These are phyloP conservation scores for Allantophomopsis cytisporea DNA, from an alignment of 2,329 filamentous ascomycete genomes.

Conservation along the genomic window DNA sequence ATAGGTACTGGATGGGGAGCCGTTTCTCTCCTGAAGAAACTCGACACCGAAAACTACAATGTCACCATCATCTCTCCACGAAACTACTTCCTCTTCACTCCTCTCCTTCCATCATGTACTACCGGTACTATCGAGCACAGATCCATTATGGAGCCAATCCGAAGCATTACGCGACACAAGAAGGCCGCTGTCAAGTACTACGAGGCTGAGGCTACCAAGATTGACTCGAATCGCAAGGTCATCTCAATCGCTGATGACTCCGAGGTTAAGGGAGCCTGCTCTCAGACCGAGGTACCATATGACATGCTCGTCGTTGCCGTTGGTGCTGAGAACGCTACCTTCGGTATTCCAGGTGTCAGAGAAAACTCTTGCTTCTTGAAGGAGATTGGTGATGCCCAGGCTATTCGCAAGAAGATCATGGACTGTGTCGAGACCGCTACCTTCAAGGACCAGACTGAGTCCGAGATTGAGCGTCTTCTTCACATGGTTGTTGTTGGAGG, in stretches of 20 bases:
- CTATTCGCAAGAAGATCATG: slow-evolving; percentile 98
- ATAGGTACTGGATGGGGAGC: slow-evolving; percentile 92
- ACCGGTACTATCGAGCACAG: slow-evolving; percentile 96
- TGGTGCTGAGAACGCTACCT: slow-evolving; percentile 95
- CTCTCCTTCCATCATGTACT: slow-evolving; percentile 91
- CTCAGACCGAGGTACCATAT: slow-evolving; percentile 81
- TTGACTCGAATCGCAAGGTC: slow-evolving; percentile 83
- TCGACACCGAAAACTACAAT: slow-evolving; percentile 98
- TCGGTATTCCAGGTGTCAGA: slow-evolving; percentile 88
- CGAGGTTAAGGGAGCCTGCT: slow-evolving; percentile 74
- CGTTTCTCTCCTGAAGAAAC: slow-evolving; percentile 92
- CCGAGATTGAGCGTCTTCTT: slow-evolving; percentile 85
- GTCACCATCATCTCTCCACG: slow-evolving; percentile 94
- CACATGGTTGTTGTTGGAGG: slow-evolving; percentile 96
- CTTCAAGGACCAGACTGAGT: slow-evolving; percentile 86
- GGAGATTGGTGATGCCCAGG: slow-evolving; percentile 92
- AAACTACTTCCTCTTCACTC: slow-evolving; percentile 99
- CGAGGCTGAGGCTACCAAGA: slow-evolving; percentile 92
- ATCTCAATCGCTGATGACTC: slow-evolving; percentile 86
- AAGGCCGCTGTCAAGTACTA: slow-evolving; percentile 90
- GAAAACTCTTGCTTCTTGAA: slow-evolving; percentile 98
- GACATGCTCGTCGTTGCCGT: slow-evolving; percentile 98
- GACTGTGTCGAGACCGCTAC: slow-evolving; percentile 97
- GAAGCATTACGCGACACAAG: slow-evolving; percentile 92
- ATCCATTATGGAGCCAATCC: slow-evolving; percentile 98